These are phyloP conservation scores for Eucalyptus regnans DNA, from an alignment of 345 rosid species.

Conservation along the genomic window DNA sequence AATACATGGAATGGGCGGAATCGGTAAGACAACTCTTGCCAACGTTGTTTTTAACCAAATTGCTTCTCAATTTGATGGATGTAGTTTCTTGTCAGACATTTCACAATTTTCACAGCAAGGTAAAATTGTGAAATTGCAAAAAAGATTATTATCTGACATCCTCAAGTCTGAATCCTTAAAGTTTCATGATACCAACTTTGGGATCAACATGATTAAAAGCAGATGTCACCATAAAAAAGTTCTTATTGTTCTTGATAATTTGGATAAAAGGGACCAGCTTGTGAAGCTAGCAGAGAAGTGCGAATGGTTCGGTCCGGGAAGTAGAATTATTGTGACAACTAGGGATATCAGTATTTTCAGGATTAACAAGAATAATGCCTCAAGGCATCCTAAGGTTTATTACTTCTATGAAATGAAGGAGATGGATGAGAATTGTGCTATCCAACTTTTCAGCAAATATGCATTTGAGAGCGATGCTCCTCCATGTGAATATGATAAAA, in stretches of 20 bases:
- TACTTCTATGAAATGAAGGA: not conserved
- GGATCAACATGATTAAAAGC: not conserved
- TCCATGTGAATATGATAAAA: not conserved
- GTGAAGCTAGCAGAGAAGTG: not conserved
- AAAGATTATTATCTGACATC: not conserved
- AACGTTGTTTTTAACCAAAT: not conserved
- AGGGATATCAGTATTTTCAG: not conserved
- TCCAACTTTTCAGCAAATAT: not conserved
- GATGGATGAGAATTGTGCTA: not conserved
- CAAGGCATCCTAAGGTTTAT: not conserved
- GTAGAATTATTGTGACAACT: not conserved
- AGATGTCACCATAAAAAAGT: not conserved
- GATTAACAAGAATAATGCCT: not conserved
- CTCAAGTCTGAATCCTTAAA: not conserved
- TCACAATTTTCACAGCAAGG: not conserved
- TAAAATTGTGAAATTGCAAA: not conserved
- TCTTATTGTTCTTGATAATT: not conserved
- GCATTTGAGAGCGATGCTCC: not conserved
- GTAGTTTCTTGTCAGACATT: not conserved
- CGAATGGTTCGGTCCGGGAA: not conserved
- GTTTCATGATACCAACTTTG: not conserved
- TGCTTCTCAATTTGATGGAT: not conserved
- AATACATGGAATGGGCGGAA: not conserved
- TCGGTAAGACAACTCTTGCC: not conserved
- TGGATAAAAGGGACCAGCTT: not conserved